Base-by-base conservation (phyloP, 1,284 basidiomycete genomes). In the Schizopora paradoxa region DNA sequence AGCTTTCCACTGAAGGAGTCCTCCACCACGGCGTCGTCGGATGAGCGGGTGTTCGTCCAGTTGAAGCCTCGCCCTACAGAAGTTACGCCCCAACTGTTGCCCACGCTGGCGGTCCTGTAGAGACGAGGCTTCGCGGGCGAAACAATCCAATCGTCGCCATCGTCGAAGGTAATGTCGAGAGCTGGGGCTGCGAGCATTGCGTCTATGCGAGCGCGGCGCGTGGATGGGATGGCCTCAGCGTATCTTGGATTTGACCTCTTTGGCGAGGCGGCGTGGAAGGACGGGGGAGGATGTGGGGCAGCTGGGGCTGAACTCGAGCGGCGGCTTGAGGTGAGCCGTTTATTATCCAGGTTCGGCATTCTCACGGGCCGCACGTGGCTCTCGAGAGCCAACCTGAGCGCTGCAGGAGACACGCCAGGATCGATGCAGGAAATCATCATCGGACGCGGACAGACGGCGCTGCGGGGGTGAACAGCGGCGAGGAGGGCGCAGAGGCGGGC, bases 61-160 rank as follows among this genome's bases (percentile, higher is more conserved):
- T 85, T 71, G 60, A 86, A 87, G n/a, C 86, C 86, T 41, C 84
- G 75, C 16, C 86, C 86, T 37, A 89, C 79, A 27, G 78, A 85
- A 6, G 86, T 88, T 53, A 90, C 85, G 4, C 82, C 82, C 81
- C 84, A 90, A 62, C 85, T 88, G 49, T 74, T 76, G 22, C 79
- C 77, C 35, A 82, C 76, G 54, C 82, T 84, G 28, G 81, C 72
- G 5, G 79, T 67, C 45, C 75, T 70, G 64, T 79, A 77, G 18
- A 83, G 69, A 55, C 67, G 68, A 18, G 73, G 64, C 16, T 47
- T 52, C 2, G 58, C 44, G 19, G 65, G 51, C 56, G 52, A 51
- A 57, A 68, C 53, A 64, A 74, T 54, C 77, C 67, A 69, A 61
- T 74, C 80, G 64, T 81, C 79, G 54, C 82, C 80, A 56, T 76